A percentile compares a stretch with the other conserved stretches of the same genome.
Evolutionary conservation across 1,139 yeast genomes (phyloP).

Genomic region (Protomyces lactucae-debilis): DNA sequence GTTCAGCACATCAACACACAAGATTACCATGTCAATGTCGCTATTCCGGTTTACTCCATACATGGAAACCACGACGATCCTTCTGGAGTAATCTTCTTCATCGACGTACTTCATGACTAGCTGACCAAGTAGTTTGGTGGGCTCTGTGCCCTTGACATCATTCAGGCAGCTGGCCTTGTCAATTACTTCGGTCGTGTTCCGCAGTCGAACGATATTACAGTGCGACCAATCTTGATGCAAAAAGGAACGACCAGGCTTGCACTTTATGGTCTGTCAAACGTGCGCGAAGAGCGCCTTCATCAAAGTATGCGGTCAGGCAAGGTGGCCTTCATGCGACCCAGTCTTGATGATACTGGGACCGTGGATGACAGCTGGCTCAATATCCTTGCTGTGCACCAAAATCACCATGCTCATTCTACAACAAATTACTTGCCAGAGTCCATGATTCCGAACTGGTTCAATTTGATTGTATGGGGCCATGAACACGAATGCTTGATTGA

Average conservation of each 20-base stretch:
- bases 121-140: constrained; percentile 46
- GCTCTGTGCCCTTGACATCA: constrained; percentile 80
- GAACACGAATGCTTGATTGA: constrained; percentile 90
- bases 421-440: constrained; percentile 81
- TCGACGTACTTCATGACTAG: constrained; percentile 16
- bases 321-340: constrained; percentile 74
- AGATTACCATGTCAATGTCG: constrained; percentile 81
- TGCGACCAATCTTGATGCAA: constrained; percentile 73
- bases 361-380: constrained; percentile 68
- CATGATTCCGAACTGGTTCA: constrained; percentile 73
- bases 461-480: constrained; percentile 92
- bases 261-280: constrained; percentile 80
- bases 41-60: constrained; percentile 90
- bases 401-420: constrained; percentile 68
- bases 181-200: constrained; percentile 85
- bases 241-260: constrained; percentile 82
- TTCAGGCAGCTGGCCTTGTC: constrained; percentile 74
- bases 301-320: constrained; percentile 75
- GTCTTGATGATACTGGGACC: constrained; percentile 40
- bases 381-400: constrained; percentile 86
- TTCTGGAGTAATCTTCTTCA: constrained; percentile 53
- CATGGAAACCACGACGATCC: constrained; percentile 98
- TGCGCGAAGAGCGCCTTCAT: constrained; percentile 82
- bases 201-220: constrained; percentile 66
- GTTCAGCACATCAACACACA: constrained; percentile 74